Conservation (phyloP, 1,284 basidiomycete species). For the Xerocomus amazonicus region DNA sequence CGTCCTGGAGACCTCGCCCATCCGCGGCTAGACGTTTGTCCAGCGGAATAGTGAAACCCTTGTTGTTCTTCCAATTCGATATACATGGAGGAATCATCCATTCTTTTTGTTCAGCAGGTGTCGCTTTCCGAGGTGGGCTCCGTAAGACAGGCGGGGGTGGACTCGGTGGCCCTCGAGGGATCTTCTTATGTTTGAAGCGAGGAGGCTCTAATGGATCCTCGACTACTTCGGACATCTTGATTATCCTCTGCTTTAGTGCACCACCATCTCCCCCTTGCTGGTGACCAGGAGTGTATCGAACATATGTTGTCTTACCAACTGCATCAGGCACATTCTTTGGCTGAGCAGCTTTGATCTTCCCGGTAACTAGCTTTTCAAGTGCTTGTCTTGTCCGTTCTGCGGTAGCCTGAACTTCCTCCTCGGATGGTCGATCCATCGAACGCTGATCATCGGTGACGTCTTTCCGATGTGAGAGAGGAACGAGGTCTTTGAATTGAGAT, state of each 20-base stretch:
- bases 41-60: conserved; percentile 98
- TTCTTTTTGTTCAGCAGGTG: conserved; percentile 96
- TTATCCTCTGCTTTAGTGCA: conserved; percentile 89
- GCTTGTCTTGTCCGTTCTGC: conserved; percentile 89
- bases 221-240: conserved; percentile 97
- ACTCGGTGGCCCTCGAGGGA: conserved; percentile 91
- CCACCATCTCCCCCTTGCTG: conserved; percentile 64
- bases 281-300: conserved; percentile 94
- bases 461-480: conserved; percentile 87
- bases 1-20: conserved; percentile 95
- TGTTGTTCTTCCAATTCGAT: conserved; percentile 99
- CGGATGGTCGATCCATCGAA: conserved; percentile 86
- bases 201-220: conserved; percentile 98
- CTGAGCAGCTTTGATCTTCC: conserved; percentile 96
- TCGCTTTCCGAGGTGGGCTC: conserved; percentile 93
- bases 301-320: conserved; percentile 80
- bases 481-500: conserved; percentile 96
- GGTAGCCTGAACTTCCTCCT: conserved; percentile 84
- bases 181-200: conserved; percentile 98
- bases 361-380: conserved; percentile 89
- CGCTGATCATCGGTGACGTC: conserved; percentile 78
- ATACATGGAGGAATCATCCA: conserved; percentile 99
- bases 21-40: conserved; percentile 98
- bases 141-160: conserved; percentile 97
- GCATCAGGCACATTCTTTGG: conserved; percentile 83